phyloP scores from a whole-genome alignment of 1,139 yeast genomes.

The Debaryomyces singareniensis region DNA sequence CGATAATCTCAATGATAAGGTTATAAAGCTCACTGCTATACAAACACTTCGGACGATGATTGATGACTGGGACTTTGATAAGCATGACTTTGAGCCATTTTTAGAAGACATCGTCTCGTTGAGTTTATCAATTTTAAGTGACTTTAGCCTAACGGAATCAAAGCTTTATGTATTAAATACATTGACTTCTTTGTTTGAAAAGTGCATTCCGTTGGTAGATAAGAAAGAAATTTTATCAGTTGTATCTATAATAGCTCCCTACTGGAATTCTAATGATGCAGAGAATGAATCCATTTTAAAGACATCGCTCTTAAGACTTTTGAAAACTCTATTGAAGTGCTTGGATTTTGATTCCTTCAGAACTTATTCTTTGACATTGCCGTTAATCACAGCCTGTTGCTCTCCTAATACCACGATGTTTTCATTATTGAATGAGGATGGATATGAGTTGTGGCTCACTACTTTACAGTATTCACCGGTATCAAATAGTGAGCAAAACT shows the following conservation, averaged over 20 bases:
- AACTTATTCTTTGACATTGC: conserved; percentile 61
- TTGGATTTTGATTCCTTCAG: conserved; percentile 53
- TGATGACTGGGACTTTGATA: conserved; percentile 84
- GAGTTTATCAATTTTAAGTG: conserved; percentile 41
- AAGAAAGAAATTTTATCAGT: conserved; percentile 46
- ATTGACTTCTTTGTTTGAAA: conserved; percentile 57
- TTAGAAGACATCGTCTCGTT: conserved; percentile 46
- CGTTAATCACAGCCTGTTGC: conserved; percentile 64
- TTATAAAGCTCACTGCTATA: conserved; percentile 71
- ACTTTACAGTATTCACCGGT: conserved; percentile 53
- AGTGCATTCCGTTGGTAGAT: conserved; percentile 56
- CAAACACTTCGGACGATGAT: conserved; percentile 62
- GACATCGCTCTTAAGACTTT: conserved; percentile 62
- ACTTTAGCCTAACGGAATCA: conserved; percentile 60
- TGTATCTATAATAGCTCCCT: conserved; percentile 55
- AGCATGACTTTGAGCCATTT: conserved; percentile 60
- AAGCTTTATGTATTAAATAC: conserved; percentile 66
- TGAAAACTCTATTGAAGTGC: conserved; percentile 60
- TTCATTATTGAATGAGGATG: conserved; percentile 75
- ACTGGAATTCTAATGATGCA: conserved; percentile 59
- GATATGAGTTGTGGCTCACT: conserved; percentile 76
- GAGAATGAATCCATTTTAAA: conserved; percentile 63
- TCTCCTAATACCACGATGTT: conserved; percentile 50
- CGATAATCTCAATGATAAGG: conserved; percentile 54
- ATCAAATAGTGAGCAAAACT: conserved; percentile 12